Base-by-base conservation (phyloP, 176 grass and related monocot species). In the Oryza glumipatula region DNA sequence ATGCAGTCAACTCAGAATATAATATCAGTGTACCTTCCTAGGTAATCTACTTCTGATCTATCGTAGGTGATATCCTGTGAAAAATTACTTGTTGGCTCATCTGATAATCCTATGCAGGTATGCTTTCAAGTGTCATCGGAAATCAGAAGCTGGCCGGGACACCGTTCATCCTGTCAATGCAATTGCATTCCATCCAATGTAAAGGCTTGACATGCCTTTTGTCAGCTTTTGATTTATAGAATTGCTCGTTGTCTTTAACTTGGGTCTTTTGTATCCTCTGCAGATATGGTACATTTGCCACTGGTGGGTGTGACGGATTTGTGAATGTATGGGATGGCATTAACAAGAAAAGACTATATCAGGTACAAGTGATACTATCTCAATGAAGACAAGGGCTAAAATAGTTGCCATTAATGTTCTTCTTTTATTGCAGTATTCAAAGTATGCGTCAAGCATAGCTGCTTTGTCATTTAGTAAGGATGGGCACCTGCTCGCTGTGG, bases 261-360 rank as follows among this genome's bases (percentile, higher is more conserved):
- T 43, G 44, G 76, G 15, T 45, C 21, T 54, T 21, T 30, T 22
- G 11, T 51, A 30, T 76, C 65, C 77, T 24, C 21, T 74, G 83
- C 81, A 99, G 96, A 86, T 99, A 96, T 74, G 96, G 96, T 49
- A 99, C 96, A 32, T 99, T 99, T 96, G 93, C 96, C 49, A 99
- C 96, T 5, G 96, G 96, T 63, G 96, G 96, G 12, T 94, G 91
- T 68, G 96, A 99, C 69, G 93, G 96, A 67, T 99, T 88, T 90
- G 96, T 99, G n/a, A 99, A 99, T 81, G 93, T 99, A n/a, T 99
- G 96, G 96, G 96, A 99, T 81, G 96, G 96, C 49, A 91, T 79
- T 76, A 99, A 99, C 84, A 99, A 99, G 91, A 99, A 96, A 88
- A 86, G 96, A 73, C 80, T 99, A 36, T 99, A 96, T 85, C 96